A percentile compares a stretch with the other conserved stretches of the same genome.
Evolutionary conservation across 306 rosid genomes (phyloP).

Genomic region (Sindora glabra): DNA sequence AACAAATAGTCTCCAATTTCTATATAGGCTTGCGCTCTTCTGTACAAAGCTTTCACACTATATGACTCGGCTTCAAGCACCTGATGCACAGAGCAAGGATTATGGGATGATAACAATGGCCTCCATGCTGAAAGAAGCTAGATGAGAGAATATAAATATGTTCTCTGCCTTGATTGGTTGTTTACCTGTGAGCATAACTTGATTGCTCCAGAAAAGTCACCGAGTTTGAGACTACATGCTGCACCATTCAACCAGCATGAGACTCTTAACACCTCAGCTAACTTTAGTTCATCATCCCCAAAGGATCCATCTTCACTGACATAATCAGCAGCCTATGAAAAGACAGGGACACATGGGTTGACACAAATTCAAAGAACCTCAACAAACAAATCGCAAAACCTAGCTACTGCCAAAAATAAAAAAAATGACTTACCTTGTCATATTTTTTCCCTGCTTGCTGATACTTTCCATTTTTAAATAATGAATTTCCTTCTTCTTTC

Average conservation of each 20-base stretch:
- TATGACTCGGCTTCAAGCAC: conserved; percentile 52
- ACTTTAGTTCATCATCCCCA: conserved; percentile 40
- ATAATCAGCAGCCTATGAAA: conserved; percentile 51
- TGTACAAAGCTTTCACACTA: conserved; percentile 62
- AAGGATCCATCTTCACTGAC: conserved; percentile 45
- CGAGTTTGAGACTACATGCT: conserved; percentile 63
- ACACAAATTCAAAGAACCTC: background rate
- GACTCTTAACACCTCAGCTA: conserved; percentile 36
- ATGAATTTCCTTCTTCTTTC: conserved; percentile 67
- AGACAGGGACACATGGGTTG: conserved; percentile 4
- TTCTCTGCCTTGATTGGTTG: background rate
- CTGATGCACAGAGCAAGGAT: conserved; percentile 22
- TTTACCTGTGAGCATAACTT: conserved; percentile 57
- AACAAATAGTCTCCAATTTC: conserved; percentile 41
- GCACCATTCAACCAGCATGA: conserved; percentile 72
- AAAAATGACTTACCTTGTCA: conserved; percentile 38
- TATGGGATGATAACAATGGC: background rate
- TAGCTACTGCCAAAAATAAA: conserved; percentile 1
- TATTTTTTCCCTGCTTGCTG: conserved; percentile 49
- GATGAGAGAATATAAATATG: background rate
- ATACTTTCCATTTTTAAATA: conserved; percentile 46
- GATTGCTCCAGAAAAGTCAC: conserved; percentile 48
- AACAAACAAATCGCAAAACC: background rate
- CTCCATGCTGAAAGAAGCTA: background rate
- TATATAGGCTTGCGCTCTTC: conserved; percentile 56